phyloP scores from a whole-genome alignment of 805 yeast species.

The Candida silvatica region DNA sequence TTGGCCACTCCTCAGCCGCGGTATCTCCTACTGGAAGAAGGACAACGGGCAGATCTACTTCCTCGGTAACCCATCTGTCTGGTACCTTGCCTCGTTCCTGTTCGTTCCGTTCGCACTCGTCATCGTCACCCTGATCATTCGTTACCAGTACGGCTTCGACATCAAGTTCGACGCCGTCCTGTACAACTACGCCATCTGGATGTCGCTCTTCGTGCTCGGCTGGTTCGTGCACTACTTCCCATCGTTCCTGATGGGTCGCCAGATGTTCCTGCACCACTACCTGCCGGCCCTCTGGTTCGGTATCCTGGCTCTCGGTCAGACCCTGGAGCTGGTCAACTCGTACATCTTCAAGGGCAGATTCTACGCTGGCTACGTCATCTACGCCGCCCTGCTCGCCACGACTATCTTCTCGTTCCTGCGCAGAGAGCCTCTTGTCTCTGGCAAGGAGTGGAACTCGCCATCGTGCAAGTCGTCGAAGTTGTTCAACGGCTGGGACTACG shows the following conservation, averaged over 20 bases:
- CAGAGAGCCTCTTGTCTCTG: conserved; percentile 73
- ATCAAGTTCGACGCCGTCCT: conserved; percentile 44
- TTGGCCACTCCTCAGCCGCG: conserved; percentile 72
- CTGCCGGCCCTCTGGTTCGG: conserved; percentile 83
- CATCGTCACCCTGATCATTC: conserved; percentile 35
- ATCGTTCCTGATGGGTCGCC: conserved; percentile 84
- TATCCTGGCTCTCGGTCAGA: conserved; percentile 26
- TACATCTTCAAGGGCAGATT: conserved; percentile 28
- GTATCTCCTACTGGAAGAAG: conserved; percentile 74
- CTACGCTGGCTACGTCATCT: conserved; percentile 33
- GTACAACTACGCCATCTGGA: conserved; percentile 57
- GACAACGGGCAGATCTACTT: conserved; percentile 50
- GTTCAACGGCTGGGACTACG: conserved; percentile 77
- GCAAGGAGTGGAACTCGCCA: conserved; percentile 65
- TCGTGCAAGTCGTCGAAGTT: conserved; percentile 57
- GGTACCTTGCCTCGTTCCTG: conserved; percentile 65
- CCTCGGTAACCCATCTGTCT: conserved; percentile 69
- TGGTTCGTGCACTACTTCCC: conserved; percentile 69
- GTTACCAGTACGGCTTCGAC: conserved; percentile 52
- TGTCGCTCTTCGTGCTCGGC: conserved; percentile 54
- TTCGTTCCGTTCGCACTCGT: conserved; percentile 42
- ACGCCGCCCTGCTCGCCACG: conserved; percentile 39
- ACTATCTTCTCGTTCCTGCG: conserved; percentile 47
- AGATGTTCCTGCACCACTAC: conserved; percentile 88
- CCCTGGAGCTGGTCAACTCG: conserved; percentile 23